Evolutionary conservation across 2,329 filamentous ascomycete species (phyloP).

Genomic region (Penicillium sclerotiorum): DNA sequence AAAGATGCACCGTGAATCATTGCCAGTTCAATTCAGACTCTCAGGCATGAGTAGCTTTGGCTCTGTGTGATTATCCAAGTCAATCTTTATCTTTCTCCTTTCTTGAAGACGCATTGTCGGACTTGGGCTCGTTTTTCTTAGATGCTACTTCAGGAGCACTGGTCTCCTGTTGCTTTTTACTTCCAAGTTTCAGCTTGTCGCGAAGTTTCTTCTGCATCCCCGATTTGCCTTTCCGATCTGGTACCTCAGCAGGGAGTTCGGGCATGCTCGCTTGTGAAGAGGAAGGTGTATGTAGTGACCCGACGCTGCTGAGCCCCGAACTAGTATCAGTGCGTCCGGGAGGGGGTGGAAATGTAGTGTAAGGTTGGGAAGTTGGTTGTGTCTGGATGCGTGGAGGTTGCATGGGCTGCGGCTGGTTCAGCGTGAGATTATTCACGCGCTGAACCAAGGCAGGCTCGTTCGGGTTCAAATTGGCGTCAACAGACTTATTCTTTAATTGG

Average conservation of each 20-base stretch:
- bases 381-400: not conserved
- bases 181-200: conserved; percentile 21
- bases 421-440: conserved; percentile 21
- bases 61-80: too few relatives aligned
- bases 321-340: conserved; percentile 12
- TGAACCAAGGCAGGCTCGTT: conserved; percentile 18
- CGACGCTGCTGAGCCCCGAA: conserved; percentile 7
- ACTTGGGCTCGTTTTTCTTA: not conserved
- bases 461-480: not conserved
- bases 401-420: conserved; percentile 1
- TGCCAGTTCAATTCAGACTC: too few relatives aligned
- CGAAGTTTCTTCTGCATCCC: conserved; percentile 13
- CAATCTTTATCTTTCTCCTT: not conserved
- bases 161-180: conserved; percentile 16
- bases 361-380: not conserved
- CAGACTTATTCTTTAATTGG: conserved; percentile 8
- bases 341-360: too few relatives aligned
- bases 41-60: too few relatives aligned
- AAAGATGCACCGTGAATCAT: too few relatives aligned
- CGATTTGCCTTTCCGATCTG: conserved; percentile 16
- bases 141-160: not conserved
- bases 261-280: conserved; percentile 14
- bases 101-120: not conserved
- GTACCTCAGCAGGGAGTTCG: conserved; percentile 11
- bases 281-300: conserved; percentile 7